Evolutionary conservation across 2,329 filamentous ascomycete species (phyloP), one percentile per base, ranked within the genome.

Genomic region (Ascochyta fabae): DNA sequence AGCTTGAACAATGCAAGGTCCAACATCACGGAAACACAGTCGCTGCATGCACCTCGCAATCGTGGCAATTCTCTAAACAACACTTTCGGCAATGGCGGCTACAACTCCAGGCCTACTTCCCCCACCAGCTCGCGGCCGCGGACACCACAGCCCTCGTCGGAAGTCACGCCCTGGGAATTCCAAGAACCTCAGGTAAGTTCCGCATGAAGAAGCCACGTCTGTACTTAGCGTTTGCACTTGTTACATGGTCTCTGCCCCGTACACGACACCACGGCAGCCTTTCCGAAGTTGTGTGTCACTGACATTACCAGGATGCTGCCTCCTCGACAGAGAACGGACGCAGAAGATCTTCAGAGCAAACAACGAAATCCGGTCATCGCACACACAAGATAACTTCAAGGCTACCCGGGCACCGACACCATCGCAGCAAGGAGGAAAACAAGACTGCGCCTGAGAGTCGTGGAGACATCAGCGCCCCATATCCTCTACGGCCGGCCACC

Each of bases 141-240:
- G 66, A 96, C 91, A n/a, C 92, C 93, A 12, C 83, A 92, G 47
- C 91, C 91, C 38, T 91, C 91, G 12, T 95, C 91, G 69, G 94
- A 98, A 77, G 92, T 99, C 54, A 95, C 96, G 35, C 95, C 95
- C n/a, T 99, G 96, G 83, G 84, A 96, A 59, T 98, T 95, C 73
- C 95, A 98, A 77, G 91, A 95, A 72, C 84, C 84, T 63, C 86
- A 91, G 79, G 88, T 91, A 75, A 80, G 87, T 68, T 43, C 48
- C 58, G 31, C 29, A 31, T 43, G 51, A 26, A 34, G 39, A 27
- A 60, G 27, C 38, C 39, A 35, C 38, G 27, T 1, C 12, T 19
- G 22, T 29, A 13, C 39, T 13, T 36, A 16, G 23, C 16, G 27
- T 41, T 22, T 43, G 45, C 35, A 19, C 12, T 29, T 22, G 5